Evolutionary conservation across 805 yeast genomes (phyloP).

Genomic region (Komagataella kurtzmanii): DNA sequence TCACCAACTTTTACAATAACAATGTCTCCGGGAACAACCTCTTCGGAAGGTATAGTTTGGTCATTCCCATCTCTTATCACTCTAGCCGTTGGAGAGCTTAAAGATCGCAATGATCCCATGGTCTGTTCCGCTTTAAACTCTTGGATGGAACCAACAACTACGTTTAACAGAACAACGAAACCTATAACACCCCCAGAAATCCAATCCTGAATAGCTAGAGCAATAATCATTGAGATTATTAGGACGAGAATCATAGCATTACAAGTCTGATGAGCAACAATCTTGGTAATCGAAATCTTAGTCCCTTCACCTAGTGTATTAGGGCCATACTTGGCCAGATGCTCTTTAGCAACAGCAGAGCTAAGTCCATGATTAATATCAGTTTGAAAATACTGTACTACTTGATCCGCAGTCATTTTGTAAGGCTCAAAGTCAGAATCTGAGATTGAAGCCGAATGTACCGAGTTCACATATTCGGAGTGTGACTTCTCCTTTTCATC

Average conservation of each 20-base stretch:
- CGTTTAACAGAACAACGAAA: constrained; percentile 50
- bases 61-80: constrained; percentile 51
- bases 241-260: constrained; percentile 73
- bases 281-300: constrained; percentile 36
- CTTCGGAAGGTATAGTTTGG: constrained; percentile 41
- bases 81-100: constrained; percentile 59
- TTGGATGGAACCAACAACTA: constrained; percentile 55
- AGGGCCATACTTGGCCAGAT: constrained; percentile 30
- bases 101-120: constrained; percentile 56
- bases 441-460: not conserved
- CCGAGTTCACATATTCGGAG: not conserved
- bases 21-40: constrained; percentile 65
- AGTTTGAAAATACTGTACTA: constrained; percentile 14
- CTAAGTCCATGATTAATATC: constrained; percentile 35
- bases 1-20: constrained; percentile 56
- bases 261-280: constrained; percentile 52
- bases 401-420: not conserved
- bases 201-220: constrained; percentile 66
- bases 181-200: constrained; percentile 74
- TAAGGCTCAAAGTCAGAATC: constrained; percentile 1
- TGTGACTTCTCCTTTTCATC: not conserved
- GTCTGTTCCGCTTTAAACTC: constrained; percentile 68
- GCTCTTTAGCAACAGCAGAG: constrained; percentile 15
- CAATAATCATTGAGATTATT: constrained; percentile 54
- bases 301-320: constrained; percentile 51